phyloP scores from a whole-genome alignment of 2,329 filamentous ascomycete species.

The Trichoderma lentiforme region DNA sequence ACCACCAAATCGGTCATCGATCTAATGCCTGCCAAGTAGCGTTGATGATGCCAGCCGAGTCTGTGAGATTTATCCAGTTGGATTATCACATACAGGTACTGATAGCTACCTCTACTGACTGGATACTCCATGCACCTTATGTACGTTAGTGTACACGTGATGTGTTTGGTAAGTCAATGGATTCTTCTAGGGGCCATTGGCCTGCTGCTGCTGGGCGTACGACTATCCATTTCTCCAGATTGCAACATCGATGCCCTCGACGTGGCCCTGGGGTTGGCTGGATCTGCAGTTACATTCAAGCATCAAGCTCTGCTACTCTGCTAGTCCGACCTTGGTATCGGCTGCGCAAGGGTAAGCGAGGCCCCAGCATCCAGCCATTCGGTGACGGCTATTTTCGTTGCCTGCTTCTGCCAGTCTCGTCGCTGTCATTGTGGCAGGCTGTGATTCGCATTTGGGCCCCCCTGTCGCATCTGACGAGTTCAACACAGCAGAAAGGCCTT shows the following conservation, averaged over 20 bases:
- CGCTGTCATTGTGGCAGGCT: slow-evolving; percentile 8
- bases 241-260: slow-evolving; percentile 8
- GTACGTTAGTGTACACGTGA: not conserved
- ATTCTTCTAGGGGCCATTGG: not conserved
- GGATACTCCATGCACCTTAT: too few relatives aligned
- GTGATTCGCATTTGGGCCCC: slow-evolving; percentile 4
- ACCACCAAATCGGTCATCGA: slow-evolving; percentile 13
- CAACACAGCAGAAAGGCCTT: not conserved
- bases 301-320: not conserved
- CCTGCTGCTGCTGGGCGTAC: not conserved
- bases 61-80: not conserved
- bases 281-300: slow-evolving; percentile 8
- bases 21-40: not conserved
- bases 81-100: not conserved
- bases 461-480: slow-evolving; percentile 1
- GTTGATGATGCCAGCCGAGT: not conserved
- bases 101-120: too few relatives aligned
- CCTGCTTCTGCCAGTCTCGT: not conserved
- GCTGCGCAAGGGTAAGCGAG: slow-evolving; percentile 10
- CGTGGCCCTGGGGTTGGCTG: not conserved
- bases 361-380: not conserved
- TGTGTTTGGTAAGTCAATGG: not conserved
- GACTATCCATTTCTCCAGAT: not conserved
- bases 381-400: not conserved
- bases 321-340: not conserved